Evolutionary conservation across 306 rosid genomes (phyloP), one percentile per base, ranked within the genome.

Genomic region (Corylus avellana): DNA sequence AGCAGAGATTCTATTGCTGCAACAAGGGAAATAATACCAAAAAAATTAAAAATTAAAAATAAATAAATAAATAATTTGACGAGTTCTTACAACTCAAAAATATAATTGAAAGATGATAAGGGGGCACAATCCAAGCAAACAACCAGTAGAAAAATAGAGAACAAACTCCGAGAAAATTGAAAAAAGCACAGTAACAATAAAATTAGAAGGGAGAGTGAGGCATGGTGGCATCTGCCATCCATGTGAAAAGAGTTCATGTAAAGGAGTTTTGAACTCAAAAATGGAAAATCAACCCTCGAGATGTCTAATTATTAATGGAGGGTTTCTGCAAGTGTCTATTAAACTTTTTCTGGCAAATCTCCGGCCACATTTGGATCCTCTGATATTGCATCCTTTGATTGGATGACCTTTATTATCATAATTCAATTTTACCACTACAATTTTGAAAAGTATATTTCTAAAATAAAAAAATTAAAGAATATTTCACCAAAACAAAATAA

Each of bases 1-100:
- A 87, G 90, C 97, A 91, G 50, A 95, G 96, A 79, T 95, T 95
- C 25, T 22, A 0, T 22, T 22, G 25, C 98, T 93, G 87, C 64
- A 77, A 76, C 68, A n/a, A n/a, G n/a, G n/a, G n/a, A 27, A 39
- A 81, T 58, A 75, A 62, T 25, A 53, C 73, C 2, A 9, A 48
- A 22, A 22, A 22, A 22, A 22, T 22, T 22, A 22, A 22, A 22
- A 22, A 22, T 22, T 22, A 22, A 22, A 22, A 22, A 22, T 22
- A n/a, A n/a, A n/a, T n/a, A n/a, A n/a, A n/a, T n/a, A n/a, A n/a
- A n/a, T n/a, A n/a, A n/a, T n/a, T n/a, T 22, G 25, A 22, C 25
- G 25, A 22, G 25, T 22, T 22, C 25, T 22, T 22, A 22, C 25
- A 22, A 22, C 22, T 22, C 22, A 22, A 22, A 22, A 22, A 22